Percentiles rank a stretch among this genome's conserved stretches.
phyloP scores from a whole-genome alignment of 257 asterid species.

The Coffea canephora region DNA sequence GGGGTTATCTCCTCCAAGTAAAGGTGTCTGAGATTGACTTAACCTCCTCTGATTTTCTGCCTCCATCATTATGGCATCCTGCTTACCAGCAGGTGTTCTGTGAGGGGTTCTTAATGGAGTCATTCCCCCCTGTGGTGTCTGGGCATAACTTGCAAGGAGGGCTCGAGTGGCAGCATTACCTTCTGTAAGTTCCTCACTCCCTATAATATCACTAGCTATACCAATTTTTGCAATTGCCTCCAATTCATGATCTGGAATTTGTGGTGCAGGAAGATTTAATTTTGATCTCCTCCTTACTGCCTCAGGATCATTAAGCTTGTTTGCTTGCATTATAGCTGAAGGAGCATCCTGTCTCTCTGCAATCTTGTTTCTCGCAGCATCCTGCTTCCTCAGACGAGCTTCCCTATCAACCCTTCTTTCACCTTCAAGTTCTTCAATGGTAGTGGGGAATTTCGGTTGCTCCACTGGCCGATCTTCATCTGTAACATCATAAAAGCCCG shows the following conservation, averaged over 20 bases:
- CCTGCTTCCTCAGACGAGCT: conserved; percentile 93
- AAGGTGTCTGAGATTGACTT: conserved; percentile 87
- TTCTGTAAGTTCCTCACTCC: conserved; percentile 77
- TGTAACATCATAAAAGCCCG: conserved; percentile 82
- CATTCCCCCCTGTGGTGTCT: conserved; percentile 89
- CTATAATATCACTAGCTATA: conserved; percentile 80
- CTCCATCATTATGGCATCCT: conserved; percentile 96
- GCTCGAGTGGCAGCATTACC: conserved; percentile 94
- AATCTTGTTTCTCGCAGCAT: conserved; percentile 83
- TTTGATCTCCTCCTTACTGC: conserved; percentile 80
- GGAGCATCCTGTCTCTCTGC: conserved; percentile 97
- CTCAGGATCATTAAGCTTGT: conserved; percentile 95
- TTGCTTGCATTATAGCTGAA: conserved; percentile 84
- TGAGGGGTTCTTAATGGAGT: conserved; percentile 91
- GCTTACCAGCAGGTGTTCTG: conserved; percentile 90
- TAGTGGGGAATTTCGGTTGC: conserved; percentile 80
- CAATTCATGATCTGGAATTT: conserved; percentile 92
- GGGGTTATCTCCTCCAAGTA: conserved; percentile 96
- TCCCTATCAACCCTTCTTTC: conserved; percentile 91
- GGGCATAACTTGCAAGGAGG: conserved; percentile 83
- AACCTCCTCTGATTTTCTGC: conserved; percentile 93
- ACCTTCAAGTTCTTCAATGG: conserved; percentile 97
- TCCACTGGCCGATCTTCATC: conserved; percentile 86
- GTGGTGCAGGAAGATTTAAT: conserved; percentile 92
- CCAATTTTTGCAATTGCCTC: conserved; percentile 98